Base-by-base conservation (phyloP, 352 stramenopile genomes). In the Plasmopara halstedii region DNA sequence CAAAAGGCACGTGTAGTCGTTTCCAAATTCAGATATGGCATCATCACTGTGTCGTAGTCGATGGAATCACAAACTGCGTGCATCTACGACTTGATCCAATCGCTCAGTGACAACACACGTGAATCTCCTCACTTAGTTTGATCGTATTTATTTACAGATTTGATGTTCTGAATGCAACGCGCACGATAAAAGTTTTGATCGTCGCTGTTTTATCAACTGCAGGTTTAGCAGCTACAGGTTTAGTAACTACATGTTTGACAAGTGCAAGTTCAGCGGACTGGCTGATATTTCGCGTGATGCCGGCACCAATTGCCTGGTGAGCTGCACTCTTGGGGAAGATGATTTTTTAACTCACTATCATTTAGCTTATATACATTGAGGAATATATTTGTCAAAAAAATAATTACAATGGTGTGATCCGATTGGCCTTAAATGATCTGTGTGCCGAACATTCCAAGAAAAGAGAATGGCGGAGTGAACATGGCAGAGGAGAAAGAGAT, bases 371-470 rank as follows among this genome's bases (percentile, higher is more conserved):
- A 26, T 40, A 26, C 15, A 26, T 25, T 40, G 34, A 40, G 17
- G 2, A 26, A 40, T 40, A 26, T 40, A 40, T 40, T 15, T 40
- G 34, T 40, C 34, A 40, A 11, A 40, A 40, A 40, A 26, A 40
- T 40, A 27, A 40, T 40, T 40, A 19, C 11, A 25, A 8, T 40
- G 17, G 34, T 15, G 34, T n/a, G 34, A 40, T 40, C 18, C 25
- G 34, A 40, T 40, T 40, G 18, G 34, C 34, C 25, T 17, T 25
- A 40, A 40, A 40, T 14, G 32, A 10, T 4, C 1, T 2, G 3
- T 29, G 25, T 29, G 25, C 11, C 11, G 25, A n/a, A n/a, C n/a
- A n/a, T n/a, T n/a, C n/a, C n/a, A n/a, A n/a, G n/a, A n/a, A n/a
- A n/a, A n/a, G n/a, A n/a, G n/a, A n/a, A n/a, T n/a, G n/a, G n/a